Base-by-base conservation (phyloP, 108 stramenopile genomes). In the Cyclotella baltica region DNA sequence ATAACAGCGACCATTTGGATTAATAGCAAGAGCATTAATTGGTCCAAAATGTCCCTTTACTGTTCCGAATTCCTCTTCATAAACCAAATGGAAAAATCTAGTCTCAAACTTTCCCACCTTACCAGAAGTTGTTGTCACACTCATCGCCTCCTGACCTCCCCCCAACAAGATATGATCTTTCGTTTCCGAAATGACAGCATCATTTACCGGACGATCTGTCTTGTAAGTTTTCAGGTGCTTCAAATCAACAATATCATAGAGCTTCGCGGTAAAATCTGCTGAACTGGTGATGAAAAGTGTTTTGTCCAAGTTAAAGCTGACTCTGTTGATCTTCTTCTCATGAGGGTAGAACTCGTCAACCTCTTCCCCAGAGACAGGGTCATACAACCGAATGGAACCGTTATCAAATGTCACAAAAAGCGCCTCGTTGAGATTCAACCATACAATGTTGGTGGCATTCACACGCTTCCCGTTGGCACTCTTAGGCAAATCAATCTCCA, bases 41-140 rank as follows among this genome's bases (percentile, higher is more conserved):
- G 99, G 98, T 33, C 99, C 99, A 77, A 99, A 99, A 74, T 99
- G 99, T 18, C 99, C 99, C 87, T 98, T 97, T 63, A 99, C 97
- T 30, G 89, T 77, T 6, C 97, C 99, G 70, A 99, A 98, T 83
- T 98, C 98, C 65, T 96, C 96, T 84, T 96, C 98, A 76, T 97
- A 98, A 6, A 98, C 96, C 74, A 96, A 77, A 75, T 98, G 96
- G 78, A 96, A 98, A 84, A 99, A 97, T 38, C 97, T 84, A 3
- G 97, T 97, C 80, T 99, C 99, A 85, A 99, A 99, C 77, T 98
- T 98, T 68, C 99, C 99, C 5, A 94, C 97, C 84, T 92, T 93
- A 3, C 96, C 97, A n/a, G 97, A 83, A 16, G 99, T 99, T 16
- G 98, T 99, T 46, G 99, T 99, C 15, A 99, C 99, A 71, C 83